These are phyloP conservation scores for Rhypophila decipiens DNA, from an alignment of 495 filamentous ascomycete genomes.

Conservation along the genomic window DNA sequence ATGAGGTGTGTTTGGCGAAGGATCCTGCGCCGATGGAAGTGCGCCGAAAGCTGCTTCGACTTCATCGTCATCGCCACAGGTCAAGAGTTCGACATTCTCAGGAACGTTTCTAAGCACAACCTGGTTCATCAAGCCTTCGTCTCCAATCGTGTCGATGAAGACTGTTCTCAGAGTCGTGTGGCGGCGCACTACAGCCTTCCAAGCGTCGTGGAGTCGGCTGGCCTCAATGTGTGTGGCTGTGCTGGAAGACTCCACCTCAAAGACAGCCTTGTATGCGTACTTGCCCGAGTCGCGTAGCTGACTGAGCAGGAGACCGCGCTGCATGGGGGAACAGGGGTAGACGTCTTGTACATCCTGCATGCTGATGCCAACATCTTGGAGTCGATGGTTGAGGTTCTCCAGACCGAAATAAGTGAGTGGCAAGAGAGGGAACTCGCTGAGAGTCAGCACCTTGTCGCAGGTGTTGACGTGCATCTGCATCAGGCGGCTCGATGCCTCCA, in stretches of 20 bases:
- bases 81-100: slow-evolving; percentile 30
- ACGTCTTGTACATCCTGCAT: slow-evolving; percentile 30
- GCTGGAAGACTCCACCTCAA: slow-evolving; percentile 31
- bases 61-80: slow-evolving; percentile 21
- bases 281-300: slow-evolving; percentile 43
- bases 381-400: slow-evolving; percentile 30
- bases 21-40: slow-evolving; percentile 31
- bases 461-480: slow-evolving; percentile 28
- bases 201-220: slow-evolving; percentile 26
- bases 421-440: slow-evolving; percentile 51
- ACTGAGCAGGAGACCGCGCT: slow-evolving; percentile 35
- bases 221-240: slow-evolving; percentile 2
- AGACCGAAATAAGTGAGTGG: slow-evolving; percentile 46
- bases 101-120: slow-evolving; percentile 20
- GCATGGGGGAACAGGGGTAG: slow-evolving; percentile 39
- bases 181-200: slow-evolving; percentile 47
- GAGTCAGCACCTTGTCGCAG: too few species aligned
- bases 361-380: slow-evolving; percentile 33
- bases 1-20: slow-evolving; percentile 37
- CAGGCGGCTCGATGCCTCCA: slow-evolving; percentile 32
- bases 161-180: slow-evolving; percentile 37
- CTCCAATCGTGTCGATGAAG: slow-evolving; percentile 27
- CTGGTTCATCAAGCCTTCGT: slow-evolving; percentile 11
- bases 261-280: slow-evolving; percentile 49
- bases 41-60: slow-evolving; percentile 28